A percentile compares a stretch with the other conserved stretches of the same genome.
Evolutionary conservation across 2,329 filamentous ascomycete genomes (phyloP).

Genomic region (Dendrostoma leiphaemia): DNA sequence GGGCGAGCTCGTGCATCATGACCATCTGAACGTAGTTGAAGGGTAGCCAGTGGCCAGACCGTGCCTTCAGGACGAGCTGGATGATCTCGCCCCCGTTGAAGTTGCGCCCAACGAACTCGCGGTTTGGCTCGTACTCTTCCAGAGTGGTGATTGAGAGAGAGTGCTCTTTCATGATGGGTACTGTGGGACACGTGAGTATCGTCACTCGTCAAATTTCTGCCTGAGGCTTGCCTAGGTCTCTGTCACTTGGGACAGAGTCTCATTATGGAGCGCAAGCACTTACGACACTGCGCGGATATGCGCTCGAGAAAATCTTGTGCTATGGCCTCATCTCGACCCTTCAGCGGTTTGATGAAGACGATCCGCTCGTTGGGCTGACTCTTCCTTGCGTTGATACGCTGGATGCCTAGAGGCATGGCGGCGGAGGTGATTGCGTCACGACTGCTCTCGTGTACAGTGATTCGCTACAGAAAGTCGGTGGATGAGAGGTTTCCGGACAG

Average conservation of each 20-base stretch:
- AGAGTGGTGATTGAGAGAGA: constrained; percentile 65
- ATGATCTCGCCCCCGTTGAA: constrained; percentile 89
- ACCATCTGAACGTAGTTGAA: constrained; percentile 88
- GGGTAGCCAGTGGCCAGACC: constrained; percentile 69
- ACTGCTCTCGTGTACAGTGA: too few species aligned
- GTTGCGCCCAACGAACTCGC: constrained; percentile 82
- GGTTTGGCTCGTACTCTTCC: constrained; percentile 79
- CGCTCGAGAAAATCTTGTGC: constrained; percentile 72
- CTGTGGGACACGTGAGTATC: too few species aligned
- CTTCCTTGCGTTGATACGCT: constrained; percentile 73
- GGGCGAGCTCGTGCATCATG: constrained; percentile 90
- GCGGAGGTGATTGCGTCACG: constrained; percentile 8
- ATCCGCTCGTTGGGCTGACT: constrained; percentile 76
- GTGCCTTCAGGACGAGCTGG: constrained; percentile 76
- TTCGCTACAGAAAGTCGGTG: too few species aligned
- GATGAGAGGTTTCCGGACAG: too few species aligned
- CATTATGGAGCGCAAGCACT: constrained; percentile 22
- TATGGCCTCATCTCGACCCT: constrained; percentile 58
- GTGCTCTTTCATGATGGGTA: constrained; percentile 68
- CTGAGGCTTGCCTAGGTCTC: not conserved
- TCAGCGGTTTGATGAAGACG: constrained; percentile 80
- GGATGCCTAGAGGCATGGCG: constrained; percentile 73
- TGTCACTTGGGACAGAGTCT: not conserved
- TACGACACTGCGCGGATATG: constrained; percentile 77
- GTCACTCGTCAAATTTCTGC: too few species aligned